A percentile compares a stretch with the other conserved stretches of the same genome.
Conservation (phyloP, 306 rosid genomes). For the Quercus alba region DNA sequence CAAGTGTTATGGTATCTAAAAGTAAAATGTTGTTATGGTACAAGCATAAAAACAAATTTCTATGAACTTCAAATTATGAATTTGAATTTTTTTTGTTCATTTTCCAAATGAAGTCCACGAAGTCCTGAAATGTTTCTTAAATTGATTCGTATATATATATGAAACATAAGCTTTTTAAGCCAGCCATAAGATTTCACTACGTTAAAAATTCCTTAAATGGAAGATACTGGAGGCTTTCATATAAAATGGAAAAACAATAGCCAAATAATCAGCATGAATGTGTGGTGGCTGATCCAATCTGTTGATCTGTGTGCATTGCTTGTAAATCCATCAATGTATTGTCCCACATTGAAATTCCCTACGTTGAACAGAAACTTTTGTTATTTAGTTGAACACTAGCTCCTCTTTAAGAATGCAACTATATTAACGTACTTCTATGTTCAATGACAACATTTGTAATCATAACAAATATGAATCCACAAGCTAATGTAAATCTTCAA, state of each 20-base stretch:
- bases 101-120: background rate
- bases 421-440: background rate
- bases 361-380: slow-evolving; percentile 1
- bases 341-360: slow-evolving; percentile 68
- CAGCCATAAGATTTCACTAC: background rate
- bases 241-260: background rate
- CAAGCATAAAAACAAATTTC: no score
- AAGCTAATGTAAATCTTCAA: background rate
- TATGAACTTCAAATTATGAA: no score
- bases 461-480: background rate
- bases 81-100: no score
- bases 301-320: slow-evolving; percentile 29
- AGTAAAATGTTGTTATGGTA: no score
- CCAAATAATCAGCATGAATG: slow-evolving; percentile 2
- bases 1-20: no score
- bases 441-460: background rate
- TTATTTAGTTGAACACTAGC: background rate
- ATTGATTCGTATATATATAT: background rate
- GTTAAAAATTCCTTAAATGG: background rate
- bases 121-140: background rate
- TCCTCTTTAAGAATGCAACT: background rate
- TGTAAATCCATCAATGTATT: slow-evolving; percentile 37
- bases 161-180: no score
- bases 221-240: background rate
- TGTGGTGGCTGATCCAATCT: slow-evolving; percentile 9